Conservation (phyloP, 1,139 yeast species). For the Pneumocystis canis region DNA sequence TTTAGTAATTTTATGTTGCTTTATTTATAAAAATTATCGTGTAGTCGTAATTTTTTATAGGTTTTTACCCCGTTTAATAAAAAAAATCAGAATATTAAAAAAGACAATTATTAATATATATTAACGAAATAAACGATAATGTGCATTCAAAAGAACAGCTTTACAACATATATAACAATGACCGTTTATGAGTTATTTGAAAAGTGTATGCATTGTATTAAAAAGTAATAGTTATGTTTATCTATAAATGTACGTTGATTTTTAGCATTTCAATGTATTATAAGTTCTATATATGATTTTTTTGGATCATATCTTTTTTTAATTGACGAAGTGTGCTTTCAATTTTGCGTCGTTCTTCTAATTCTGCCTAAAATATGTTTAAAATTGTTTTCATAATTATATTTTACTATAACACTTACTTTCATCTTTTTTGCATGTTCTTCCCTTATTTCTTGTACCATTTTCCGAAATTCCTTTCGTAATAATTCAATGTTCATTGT, state of each 20-base stretch:
- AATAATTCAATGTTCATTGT: slow-evolving; percentile 11
- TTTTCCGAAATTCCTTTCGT: slow-evolving; percentile 16
- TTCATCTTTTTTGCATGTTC: slow-evolving; percentile 13
- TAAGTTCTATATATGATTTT: not conserved
- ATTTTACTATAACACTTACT: not conserved
- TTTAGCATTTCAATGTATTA: not conserved
- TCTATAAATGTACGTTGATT: not conserved
- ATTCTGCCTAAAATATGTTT: slow-evolving; percentile 11
- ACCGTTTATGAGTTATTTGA: not conserved
- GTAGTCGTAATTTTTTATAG: not conserved
- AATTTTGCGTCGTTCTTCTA: slow-evolving; percentile 16
- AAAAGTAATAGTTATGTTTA: not conserved
- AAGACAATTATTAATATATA: not conserved
- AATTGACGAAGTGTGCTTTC: slow-evolving; percentile 11
- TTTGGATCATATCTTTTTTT: slow-evolving; percentile 13
- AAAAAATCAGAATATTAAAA: not conserved
- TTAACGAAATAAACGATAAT: not conserved
- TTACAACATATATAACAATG: not conserved
- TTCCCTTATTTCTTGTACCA: slow-evolving; percentile 14
- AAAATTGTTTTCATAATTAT: not conserved
- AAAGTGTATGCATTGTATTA: not conserved
- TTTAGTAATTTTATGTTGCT: not conserved
- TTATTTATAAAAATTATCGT: not conserved
- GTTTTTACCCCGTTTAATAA: not conserved
- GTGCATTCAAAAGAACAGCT: not conserved